Evolutionary conservation across 345 rosid species (phyloP).

Genomic region (Camelina neglecta): DNA sequence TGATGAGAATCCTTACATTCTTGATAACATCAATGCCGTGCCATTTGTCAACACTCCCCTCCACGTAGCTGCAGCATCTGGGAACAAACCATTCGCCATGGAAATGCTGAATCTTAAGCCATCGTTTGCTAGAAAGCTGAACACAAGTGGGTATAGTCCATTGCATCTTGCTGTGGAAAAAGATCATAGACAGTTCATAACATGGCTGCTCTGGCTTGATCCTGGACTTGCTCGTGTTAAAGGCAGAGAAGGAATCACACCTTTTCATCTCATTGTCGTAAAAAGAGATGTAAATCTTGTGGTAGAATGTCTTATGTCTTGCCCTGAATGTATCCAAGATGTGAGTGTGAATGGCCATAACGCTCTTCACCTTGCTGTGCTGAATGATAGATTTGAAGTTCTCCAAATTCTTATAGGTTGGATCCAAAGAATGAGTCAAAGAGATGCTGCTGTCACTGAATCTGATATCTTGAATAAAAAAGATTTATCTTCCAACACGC

Average conservation of each 20-base stretch:
- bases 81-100: constrained; percentile 23
- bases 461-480: not conserved
- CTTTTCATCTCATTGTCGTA: constrained; percentile 8
- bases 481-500: constrained; percentile 21
- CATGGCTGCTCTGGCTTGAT: not conserved
- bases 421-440: constrained; percentile 4
- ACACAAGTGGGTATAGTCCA: constrained; percentile 33
- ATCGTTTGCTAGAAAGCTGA: constrained; percentile 40
- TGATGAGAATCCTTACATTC: constrained; percentile 27
- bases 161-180: constrained; percentile 40
- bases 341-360: constrained; percentile 18
- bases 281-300: constrained; percentile 15
- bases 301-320: constrained; percentile 4
- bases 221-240: not conserved
- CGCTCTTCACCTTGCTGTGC: constrained; percentile 34
- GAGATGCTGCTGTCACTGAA: not conserved
- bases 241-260: constrained; percentile 37
- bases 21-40: constrained; percentile 32
- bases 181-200: not conserved
- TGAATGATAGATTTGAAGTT: constrained; percentile 15
- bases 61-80: constrained; percentile 39
- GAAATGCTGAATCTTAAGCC: constrained; percentile 45
- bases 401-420: constrained; percentile 24
- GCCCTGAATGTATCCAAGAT: constrained; percentile 26
- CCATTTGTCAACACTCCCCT: constrained; percentile 47